phyloP scores from a whole-genome alignment of 1,284 basidiomycete species.

The Papiliotrema fonsecae region DNA sequence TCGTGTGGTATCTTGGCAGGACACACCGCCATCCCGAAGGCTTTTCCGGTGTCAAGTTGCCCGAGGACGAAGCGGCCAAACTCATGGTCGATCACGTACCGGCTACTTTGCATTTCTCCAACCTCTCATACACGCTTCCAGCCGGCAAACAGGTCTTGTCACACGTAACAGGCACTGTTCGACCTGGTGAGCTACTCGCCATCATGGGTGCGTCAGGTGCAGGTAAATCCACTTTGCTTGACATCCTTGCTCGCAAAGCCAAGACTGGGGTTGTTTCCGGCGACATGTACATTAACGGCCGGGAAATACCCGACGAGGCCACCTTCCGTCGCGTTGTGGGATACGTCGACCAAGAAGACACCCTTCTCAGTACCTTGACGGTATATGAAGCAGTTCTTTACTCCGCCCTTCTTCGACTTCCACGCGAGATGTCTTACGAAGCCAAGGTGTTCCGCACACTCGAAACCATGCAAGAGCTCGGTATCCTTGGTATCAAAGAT shows the following conservation, averaged over 20 bases:
- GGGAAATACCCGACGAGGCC: conserved; percentile 61
- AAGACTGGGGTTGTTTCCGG: conserved; percentile 77
- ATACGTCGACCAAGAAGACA: conserved; percentile 97
- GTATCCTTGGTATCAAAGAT: conserved; percentile 86
- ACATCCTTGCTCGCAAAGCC: conserved; percentile 84
- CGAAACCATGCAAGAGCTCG: conserved; percentile 94
- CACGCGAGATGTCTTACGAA: conserved; percentile 87
- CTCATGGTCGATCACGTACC: conserved; percentile 92
- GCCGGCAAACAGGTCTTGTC: conserved; percentile 67
- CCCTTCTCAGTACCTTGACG: conserved; percentile 89
- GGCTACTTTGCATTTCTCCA: conserved; percentile 80
- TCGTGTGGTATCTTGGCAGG: conserved; percentile 83
- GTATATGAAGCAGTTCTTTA: conserved; percentile 97
- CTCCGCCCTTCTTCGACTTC: conserved; percentile 81
- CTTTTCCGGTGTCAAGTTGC: conserved; percentile 71
- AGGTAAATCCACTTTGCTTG: conserved; percentile 92
- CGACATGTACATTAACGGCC: conserved; percentile 77
- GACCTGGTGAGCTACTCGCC: conserved; percentile 83
- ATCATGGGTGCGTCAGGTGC: conserved; percentile 96
- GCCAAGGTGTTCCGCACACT: conserved; percentile 91
- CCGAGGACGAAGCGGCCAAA: conserved; percentile 72
- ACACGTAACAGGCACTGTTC: conserved; percentile 72
- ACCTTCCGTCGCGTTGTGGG: conserved; percentile 83
- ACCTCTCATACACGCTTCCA: conserved; percentile 70
- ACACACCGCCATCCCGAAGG: conserved; percentile 58